These are phyloP conservation scores for Huntiella bhutanensis DNA, from an alignment of 2,329 filamentous ascomycete species.

Conservation along the genomic window DNA sequence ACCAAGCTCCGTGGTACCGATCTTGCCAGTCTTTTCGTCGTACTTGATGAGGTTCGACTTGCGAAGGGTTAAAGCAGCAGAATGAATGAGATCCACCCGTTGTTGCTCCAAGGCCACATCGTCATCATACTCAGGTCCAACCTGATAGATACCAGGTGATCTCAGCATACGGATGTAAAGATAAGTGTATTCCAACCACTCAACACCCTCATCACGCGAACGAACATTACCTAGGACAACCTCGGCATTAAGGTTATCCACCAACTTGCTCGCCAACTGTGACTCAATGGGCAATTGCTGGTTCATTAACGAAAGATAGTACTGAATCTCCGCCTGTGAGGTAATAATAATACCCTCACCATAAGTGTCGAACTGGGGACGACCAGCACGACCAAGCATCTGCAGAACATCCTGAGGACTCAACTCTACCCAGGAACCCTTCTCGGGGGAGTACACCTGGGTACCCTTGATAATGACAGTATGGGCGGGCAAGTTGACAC, in stretches of 20 bases:
- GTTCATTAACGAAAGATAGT: slow-evolving; percentile 90
- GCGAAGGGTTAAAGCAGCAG: slow-evolving; percentile 70
- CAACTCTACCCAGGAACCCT: slow-evolving; percentile 94
- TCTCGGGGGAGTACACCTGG: slow-evolving; percentile 93
- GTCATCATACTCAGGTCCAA: slow-evolving; percentile 86
- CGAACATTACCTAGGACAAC: slow-evolving; percentile 87
- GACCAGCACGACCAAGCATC: slow-evolving; percentile 93
- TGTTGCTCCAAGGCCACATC: slow-evolving; percentile 87
- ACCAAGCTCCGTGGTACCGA: slow-evolving; percentile 85
- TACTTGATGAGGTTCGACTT: slow-evolving; percentile 85
- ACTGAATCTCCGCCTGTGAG: slow-evolving; percentile 83
- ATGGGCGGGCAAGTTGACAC: slow-evolving; percentile 92
- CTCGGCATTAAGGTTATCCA: slow-evolving; percentile 92
- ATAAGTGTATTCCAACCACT: slow-evolving; percentile 97
- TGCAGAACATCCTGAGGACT: slow-evolving; percentile 95
- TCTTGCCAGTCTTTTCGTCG: slow-evolving; percentile 74
- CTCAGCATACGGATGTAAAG: slow-evolving; percentile 95
- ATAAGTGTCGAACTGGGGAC: slow-evolving; percentile 92
- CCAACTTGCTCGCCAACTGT: slow-evolving; percentile 80
- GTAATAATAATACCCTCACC: slow-evolving; percentile 98
- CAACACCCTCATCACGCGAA: slow-evolving; percentile 85
- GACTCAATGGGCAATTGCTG: slow-evolving; percentile 95
- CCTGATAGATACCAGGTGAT: slow-evolving; percentile 84
- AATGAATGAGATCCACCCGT: slow-evolving; percentile 91
- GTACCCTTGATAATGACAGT: slow-evolving; percentile 99